Conservation (phyloP, 306 rosid genomes). For the Cucumis hystrix region DNA sequence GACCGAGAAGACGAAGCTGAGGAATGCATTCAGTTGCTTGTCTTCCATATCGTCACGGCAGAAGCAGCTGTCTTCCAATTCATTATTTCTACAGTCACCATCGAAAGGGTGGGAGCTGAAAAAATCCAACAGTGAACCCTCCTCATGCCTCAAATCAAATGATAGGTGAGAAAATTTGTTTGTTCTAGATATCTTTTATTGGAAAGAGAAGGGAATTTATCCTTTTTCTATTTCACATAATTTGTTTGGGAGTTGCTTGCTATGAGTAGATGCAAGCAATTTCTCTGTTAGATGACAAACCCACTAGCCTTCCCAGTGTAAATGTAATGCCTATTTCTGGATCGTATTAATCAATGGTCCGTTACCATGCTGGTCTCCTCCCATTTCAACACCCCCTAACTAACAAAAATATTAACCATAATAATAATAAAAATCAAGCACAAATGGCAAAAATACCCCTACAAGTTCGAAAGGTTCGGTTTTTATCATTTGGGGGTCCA, state of each 20-base stretch:
- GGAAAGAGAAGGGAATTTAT: neutral
- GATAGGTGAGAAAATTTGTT: conserved; percentile 41
- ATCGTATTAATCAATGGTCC: neutral
- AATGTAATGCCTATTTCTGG: neutral
- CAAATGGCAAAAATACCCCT: no score
- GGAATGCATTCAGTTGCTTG: conserved; percentile 49
- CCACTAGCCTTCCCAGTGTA: conserved; percentile 5
- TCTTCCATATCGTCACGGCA: conserved; percentile 89
- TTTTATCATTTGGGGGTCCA: no score
- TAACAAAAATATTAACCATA: neutral
- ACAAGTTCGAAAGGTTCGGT: no score
- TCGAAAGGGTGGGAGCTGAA: conserved; percentile 72
- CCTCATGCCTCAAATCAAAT: conserved; percentile 60
- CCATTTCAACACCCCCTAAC: neutral
- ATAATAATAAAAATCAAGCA: no score
- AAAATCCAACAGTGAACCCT: conserved; percentile 37
- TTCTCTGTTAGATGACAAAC: conserved; percentile 6
- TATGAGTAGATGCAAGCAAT: conserved; percentile 5
- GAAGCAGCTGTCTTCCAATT: conserved; percentile 75
- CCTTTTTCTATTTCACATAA: neutral
- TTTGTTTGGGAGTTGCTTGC: conserved; percentile 9
- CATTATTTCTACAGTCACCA: conserved; percentile 88
- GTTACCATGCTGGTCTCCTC: neutral
- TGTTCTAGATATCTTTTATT: neutral
- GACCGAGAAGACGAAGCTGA: conserved; percentile 63